Evolutionary conservation across 139 green algal genomes (phyloP), one percentile per base, ranked within the genome.

Genomic region (Raphidocelis subcapitata): DNA sequence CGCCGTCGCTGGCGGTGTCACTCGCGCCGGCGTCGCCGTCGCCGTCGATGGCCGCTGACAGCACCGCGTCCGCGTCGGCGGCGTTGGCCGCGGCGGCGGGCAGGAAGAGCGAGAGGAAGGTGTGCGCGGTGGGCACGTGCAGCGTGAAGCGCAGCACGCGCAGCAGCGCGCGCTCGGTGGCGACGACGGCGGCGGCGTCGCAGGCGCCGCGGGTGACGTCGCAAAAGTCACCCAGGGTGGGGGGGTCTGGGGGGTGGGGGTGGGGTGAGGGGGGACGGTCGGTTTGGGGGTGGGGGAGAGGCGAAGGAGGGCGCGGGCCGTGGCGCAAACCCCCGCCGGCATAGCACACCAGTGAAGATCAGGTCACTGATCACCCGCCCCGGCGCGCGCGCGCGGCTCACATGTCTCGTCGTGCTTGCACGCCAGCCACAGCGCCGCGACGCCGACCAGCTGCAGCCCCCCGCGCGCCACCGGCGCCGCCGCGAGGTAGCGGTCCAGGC

Each of bases 181-280:
- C 55, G 4, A 93, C 49, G 8, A 96, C 75, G 65, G 96, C 80
- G 26, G 86, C 67, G 31, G 84, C 72, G 0, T 72, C 80, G 78
- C 96, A 97, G 21, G 90, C 93, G 84, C 95, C 90, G 73, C 96
- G 91, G 0, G 93, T 97, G 72, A 97, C 97, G 79, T 94, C 96
- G 57, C 85, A 90, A 62, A 96, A 95, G 35, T 96, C 88, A 33
- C 92, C 86, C 44, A 96, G 73, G 56, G 87, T 12, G 12, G 41
- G 41, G 8, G 41, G 41, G 41, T 49, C n/a, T n/a, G n/a, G n/a
- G n/a, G n/a, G n/a, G n/a, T n/a, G n/a, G n/a, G n/a, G n/a, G n/a
- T n/a, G n/a, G n/a, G n/a, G n/a, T n/a, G n/a, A n/a, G n/a, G n/a
- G n/a, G n/a, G n/a, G n/a, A n/a, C n/a, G n/a, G n/a, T n/a, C n/a